Conservation (phyloP, 257 asterid genomes). For the Solanum piurae region DNA sequence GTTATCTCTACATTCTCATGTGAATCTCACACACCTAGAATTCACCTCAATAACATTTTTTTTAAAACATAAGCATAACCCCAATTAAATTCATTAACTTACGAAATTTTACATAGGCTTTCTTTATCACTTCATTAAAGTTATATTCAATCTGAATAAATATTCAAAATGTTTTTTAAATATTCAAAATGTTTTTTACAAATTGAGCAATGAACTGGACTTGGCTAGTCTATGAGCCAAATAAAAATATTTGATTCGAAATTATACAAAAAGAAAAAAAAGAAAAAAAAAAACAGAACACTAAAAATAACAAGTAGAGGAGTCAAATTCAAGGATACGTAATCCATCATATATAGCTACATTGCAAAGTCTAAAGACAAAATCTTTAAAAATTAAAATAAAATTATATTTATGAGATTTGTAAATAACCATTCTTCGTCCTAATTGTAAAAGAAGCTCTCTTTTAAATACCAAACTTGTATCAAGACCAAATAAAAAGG, state of each 20-base stretch:
- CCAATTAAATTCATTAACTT: too few relatives aligned
- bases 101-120: not conserved
- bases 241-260: too few relatives aligned
- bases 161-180: too few relatives aligned
- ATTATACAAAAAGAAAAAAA: too few relatives aligned
- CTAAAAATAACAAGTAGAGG: too few relatives aligned
- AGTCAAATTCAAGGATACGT: not conserved
- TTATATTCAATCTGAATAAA: not conserved
- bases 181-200: too few relatives aligned
- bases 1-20: not conserved
- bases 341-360: not conserved
- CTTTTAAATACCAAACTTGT: not conserved
- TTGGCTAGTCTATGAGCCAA: not conserved
- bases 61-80: not conserved
- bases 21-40: not conserved
- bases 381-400: too few relatives aligned
- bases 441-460: too few relatives aligned
- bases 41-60: not conserved
- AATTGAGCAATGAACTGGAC: not conserved
- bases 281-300: too few relatives aligned
- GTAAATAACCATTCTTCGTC: not conserved
- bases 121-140: not conserved
- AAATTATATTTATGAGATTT: not conserved
- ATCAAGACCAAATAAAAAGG: not conserved
- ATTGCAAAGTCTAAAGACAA: not conserved